Conservation (phyloP, 371 early-diverging fungal genomes). For the Mortierella sp. region DNA sequence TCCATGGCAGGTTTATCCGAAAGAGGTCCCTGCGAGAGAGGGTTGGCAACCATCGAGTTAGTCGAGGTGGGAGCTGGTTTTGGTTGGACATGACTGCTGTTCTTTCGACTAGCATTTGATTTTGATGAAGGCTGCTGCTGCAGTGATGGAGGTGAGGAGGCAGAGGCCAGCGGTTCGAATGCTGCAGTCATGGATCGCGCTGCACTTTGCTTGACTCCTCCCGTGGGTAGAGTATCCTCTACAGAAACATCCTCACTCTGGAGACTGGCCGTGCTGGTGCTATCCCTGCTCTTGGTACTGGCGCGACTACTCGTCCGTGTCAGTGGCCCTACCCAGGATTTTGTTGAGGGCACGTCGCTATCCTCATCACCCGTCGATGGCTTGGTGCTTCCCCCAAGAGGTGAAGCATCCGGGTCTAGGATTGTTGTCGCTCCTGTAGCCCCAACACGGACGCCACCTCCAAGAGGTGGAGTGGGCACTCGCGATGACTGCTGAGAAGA, state of each 20-base stretch:
- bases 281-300: slow-evolving; percentile 39
- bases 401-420: slow-evolving; percentile 29
- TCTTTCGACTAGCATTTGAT: no score
- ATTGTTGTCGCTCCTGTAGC: slow-evolving; percentile 6
- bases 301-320: slow-evolving; percentile 48
- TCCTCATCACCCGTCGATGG: neutral
- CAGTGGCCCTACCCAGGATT: slow-evolving; percentile 28
- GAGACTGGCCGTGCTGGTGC: slow-evolving; percentile 27
- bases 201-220: neutral
- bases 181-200: neutral
- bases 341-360: slow-evolving; percentile 12
- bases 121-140: no score
- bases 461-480: slow-evolving; percentile 22
- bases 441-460: neutral
- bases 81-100: no score
- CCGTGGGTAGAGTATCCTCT: slow-evolving; percentile 6
- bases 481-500: slow-evolving; percentile 19
- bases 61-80: no score
- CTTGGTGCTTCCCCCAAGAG: slow-evolving; percentile 25
- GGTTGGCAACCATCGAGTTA: no score
- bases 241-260: slow-evolving; percentile 16
- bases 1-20: neutral
- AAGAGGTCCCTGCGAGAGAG: neutral
- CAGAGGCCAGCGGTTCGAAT: neutral
- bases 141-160: neutral